These are phyloP conservation scores for Phialemoniopsis sp. DNA, from an alignment of 2,329 filamentous ascomycete genomes.

Conservation along the genomic window DNA sequence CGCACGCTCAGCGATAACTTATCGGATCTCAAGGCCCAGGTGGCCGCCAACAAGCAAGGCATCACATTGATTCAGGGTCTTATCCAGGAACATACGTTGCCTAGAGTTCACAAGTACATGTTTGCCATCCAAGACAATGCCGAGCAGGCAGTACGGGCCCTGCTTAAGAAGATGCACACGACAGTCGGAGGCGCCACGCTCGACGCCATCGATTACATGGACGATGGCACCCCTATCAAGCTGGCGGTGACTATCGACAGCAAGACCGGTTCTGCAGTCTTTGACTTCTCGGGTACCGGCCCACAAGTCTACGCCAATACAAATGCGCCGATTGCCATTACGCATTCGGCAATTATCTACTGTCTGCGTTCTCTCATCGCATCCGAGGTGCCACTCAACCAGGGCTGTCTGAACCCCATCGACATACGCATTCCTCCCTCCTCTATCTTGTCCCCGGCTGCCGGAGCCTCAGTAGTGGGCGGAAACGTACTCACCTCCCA, in stretches of 20 bases:
- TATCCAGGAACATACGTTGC: slow-evolving; percentile 69
- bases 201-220: slow-evolving; percentile 30
- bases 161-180: slow-evolving; percentile 64
- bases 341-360: slow-evolving; percentile 27
- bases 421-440: slow-evolving; percentile 9
- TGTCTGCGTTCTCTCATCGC: slow-evolving; percentile 26
- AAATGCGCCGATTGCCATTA: slow-evolving; percentile 4
- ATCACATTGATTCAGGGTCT: slow-evolving; percentile 67
- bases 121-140: slow-evolving; percentile 72
- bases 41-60: slow-evolving; percentile 71
- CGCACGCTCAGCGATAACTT: slow-evolving; percentile 71
- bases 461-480: slow-evolving; percentile 26
- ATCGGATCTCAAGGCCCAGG: slow-evolving; percentile 71
- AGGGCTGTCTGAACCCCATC: slow-evolving; percentile 29
- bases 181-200: slow-evolving; percentile 29
- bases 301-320: slow-evolving; percentile 18
- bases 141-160: slow-evolving; percentile 64
- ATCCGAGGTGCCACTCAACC: slow-evolving; percentile 30
- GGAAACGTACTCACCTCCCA: slow-evolving; percentile 30
- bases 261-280: slow-evolving; percentile 34
- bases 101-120: slow-evolving; percentile 76
- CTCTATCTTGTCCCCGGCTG: slow-evolving; percentile 5
- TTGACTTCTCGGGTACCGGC: slow-evolving; percentile 30
- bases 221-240: slow-evolving; percentile 29
- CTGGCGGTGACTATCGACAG: slow-evolving; percentile 24